A percentile compares a stretch with the other conserved stretches of the same genome.
Conservation (phyloP, 1,284 basidiomycete genomes). For the Phaffia rhodozyma region DNA sequence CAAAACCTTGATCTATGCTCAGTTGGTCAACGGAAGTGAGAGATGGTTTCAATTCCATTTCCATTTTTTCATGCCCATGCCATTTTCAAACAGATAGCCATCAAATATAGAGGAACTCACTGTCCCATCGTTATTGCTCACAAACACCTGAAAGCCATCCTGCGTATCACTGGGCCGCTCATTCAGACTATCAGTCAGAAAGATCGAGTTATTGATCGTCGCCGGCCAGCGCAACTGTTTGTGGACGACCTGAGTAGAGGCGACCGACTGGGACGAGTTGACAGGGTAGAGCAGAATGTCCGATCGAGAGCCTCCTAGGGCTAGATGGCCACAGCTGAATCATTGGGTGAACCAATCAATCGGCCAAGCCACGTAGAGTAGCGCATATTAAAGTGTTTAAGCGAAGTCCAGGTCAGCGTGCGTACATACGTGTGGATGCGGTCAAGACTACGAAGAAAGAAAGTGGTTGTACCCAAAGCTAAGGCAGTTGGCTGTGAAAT, state of each 20-base stretch:
- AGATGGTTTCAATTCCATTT: too few relatives aligned
- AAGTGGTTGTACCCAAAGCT: not conserved
- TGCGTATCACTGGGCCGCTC: constrained; percentile 46
- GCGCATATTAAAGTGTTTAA: too few relatives aligned
- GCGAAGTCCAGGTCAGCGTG: constrained; percentile 38
- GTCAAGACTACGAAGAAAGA: not conserved
- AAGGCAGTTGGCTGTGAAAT: constrained; percentile 34
- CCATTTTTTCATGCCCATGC: too few relatives aligned
- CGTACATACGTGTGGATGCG: constrained; percentile 38
- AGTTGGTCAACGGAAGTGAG: too few relatives aligned
- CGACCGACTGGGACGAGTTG: constrained; percentile 27
- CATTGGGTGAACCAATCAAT: constrained; percentile 49
- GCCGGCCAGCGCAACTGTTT: constrained; percentile 22
- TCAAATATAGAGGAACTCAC: constrained; percentile 30
- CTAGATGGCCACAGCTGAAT: constrained; percentile 47
- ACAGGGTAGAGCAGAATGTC: constrained; percentile 58
- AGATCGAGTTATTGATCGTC: constrained; percentile 70
- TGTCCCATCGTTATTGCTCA: constrained; percentile 70
- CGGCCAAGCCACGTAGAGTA: too few relatives aligned
- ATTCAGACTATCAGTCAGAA: constrained; percentile 46
- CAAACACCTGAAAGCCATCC: constrained; percentile 54
- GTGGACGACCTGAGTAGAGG: constrained; percentile 21
- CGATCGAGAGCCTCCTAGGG: constrained; percentile 66
- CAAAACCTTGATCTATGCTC: not conserved
- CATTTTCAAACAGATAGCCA: not conserved